A percentile compares a stretch with the other conserved stretches of the same genome.
Evolutionary conservation across 108 stramenopile genomes (phyloP).

Genomic region (Nitzschia sp.): DNA sequence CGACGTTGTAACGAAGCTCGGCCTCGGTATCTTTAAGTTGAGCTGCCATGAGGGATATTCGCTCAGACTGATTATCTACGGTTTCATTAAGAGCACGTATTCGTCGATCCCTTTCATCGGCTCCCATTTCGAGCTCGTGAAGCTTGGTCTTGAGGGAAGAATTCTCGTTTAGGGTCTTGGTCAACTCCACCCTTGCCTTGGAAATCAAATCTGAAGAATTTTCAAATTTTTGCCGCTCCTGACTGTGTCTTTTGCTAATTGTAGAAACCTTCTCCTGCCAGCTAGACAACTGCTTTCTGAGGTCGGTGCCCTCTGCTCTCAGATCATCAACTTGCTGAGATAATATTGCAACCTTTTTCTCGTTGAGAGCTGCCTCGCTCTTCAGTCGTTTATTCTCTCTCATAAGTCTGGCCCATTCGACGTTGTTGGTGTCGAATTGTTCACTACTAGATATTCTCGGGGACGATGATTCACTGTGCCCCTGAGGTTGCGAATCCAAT

Average conservation of each 20-base stretch:
- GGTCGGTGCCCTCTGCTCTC: conserved; percentile 14
- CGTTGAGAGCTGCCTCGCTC: not conserved
- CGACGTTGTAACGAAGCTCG: conserved; percentile 11
- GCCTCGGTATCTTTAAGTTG: conserved; percentile 18
- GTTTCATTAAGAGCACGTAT: conserved; percentile 22
- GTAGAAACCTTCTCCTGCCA: conserved; percentile 17
- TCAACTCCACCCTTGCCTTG: conserved; percentile 23
- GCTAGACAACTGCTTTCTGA: conserved; percentile 10
- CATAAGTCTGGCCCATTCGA: not conserved
- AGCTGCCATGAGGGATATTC: not conserved
- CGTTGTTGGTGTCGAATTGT: not conserved
- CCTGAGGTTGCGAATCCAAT: too few species aligned
- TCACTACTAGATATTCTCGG: too few species aligned
- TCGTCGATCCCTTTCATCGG: conserved; percentile 2
- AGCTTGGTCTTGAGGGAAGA: conserved; percentile 10
- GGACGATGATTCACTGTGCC: too few species aligned
- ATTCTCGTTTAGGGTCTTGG: conserved; percentile 29
- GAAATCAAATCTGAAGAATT: conserved; percentile 23
- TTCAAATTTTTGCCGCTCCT: conserved; percentile 29
- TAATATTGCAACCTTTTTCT: conserved; percentile 9
- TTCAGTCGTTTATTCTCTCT: conserved; percentile 10
- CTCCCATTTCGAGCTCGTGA: conserved; percentile 16
- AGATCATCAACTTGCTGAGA: conserved; percentile 24
- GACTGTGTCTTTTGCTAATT: conserved; percentile 12
- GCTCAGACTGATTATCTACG: conserved; percentile 15